Evolutionary conservation across 768 basidiomycete species (phyloP).

Genomic region (Podaxis carcinomalis): DNA sequence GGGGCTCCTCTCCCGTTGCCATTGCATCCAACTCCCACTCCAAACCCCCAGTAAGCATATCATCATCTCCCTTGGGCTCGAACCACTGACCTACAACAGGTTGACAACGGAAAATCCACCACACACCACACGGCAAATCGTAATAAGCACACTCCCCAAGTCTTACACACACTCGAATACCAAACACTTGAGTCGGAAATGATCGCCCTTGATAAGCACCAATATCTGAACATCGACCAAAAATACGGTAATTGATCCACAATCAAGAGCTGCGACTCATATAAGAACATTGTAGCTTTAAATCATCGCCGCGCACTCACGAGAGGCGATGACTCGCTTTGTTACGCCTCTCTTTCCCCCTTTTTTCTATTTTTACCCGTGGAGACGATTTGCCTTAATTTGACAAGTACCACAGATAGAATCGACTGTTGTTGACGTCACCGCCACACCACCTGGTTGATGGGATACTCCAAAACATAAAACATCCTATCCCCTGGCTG

Average conservation of each 20-base stretch:
- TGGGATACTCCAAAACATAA: background rate
- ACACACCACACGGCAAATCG: no score
- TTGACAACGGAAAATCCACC: background rate
- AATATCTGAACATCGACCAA: background rate
- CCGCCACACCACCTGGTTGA: conserved; percentile 20
- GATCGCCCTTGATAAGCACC: background rate
- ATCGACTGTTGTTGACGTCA: conserved; percentile 20
- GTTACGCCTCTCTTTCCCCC: background rate
- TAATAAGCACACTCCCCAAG: no score
- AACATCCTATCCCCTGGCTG: background rate
- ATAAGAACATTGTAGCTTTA: conserved; percentile 3
- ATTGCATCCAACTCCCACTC: background rate
- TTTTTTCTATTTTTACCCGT: background rate
- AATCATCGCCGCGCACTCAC: conserved; percentile 1
- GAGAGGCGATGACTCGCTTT: conserved; percentile 2
- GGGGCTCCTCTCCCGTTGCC: background rate
- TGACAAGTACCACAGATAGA: background rate
- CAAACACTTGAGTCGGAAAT: background rate
- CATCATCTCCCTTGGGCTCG: background rate
- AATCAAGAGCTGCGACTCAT: background rate
- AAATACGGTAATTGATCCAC: background rate
- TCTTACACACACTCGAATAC: background rate
- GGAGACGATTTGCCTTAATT: background rate
- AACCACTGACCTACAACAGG: background rate
- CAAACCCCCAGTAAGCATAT: background rate